Evolutionary conservation across 345 rosid genomes (phyloP), one percentile per base, ranked within the genome.

Genomic region (Leavenworthia alabamica): DNA sequence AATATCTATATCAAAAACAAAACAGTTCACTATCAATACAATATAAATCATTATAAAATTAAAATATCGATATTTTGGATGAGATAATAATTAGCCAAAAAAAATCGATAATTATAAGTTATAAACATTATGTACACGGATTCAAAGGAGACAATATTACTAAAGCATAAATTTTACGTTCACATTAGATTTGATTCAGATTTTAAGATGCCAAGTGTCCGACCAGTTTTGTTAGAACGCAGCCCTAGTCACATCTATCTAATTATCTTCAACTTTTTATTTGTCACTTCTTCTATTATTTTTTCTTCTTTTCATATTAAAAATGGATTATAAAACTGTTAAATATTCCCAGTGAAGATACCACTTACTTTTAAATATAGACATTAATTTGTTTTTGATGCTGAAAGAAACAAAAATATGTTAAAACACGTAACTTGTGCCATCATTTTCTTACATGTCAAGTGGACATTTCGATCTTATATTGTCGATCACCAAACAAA

Each of bases 161-260:
- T 23, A 60, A 22, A 35, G 62, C 26, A 17, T 43, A 53, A 15
- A 17, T 26, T 60, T 42, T 40, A 52, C 53, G 4, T 52, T 69
- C 68, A 53, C 68, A 69, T 46, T 42, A 17, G 12, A 43, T 67
- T n/a, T 26, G n/a, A 16, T 68, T 24, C n/a, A 45, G 55, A 33
- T 55, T 51, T 32, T 32, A 52, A 33, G 60, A 60, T 35, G 46
- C 55, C 40, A 53, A 45, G 48, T 52, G 47, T 43, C 60, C 68
- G 48, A 51, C 58, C 62, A 50, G 11, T 53, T 36, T 35, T 62
- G 44, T 44, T 53, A 61, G 27, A 53, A 45, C 28, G 42, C 50
- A 36, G 49, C 68, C 64, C 56, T 69, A 60, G 62, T 44, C 73
- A 69, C 56, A 69, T 69, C 67, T 69, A 52, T 60, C 49, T 51